Base-by-base conservation (phyloP, 805 yeast species). In the Candida palmyrensis region DNA sequence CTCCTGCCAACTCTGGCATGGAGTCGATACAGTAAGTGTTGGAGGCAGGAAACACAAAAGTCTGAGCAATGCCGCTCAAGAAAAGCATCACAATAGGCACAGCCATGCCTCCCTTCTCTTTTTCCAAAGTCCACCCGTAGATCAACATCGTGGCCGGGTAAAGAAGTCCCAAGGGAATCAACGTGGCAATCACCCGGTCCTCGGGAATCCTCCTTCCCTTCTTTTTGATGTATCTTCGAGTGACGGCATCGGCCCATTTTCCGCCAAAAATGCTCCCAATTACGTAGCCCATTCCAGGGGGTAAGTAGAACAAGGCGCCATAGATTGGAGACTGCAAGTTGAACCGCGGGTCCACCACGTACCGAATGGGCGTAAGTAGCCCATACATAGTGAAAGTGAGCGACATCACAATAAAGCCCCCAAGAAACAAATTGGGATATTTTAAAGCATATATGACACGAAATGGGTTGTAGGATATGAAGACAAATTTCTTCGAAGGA, bases 21-120 rank as follows among this genome's bases (percentile, higher is more conserved):
- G 74, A 66, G 43, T 76, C 82, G 17, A 75, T 73, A 52, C 79
- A 73, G 45, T 76, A 76, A 2, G 80, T 67, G 42, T 76, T 76
- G 25, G 71, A 45, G 12, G 72, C 62, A 1, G 81, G 78, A 43
- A 73, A 76, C 7, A 65, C 49, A 17, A 67, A 53, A 0, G 79
- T 71, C 45, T 76, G 81, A 0, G 71, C 71, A 29, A 72, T 36
- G 0, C 77, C 81, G 29, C 61, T 57, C 14, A 65, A 17, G 39
- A 73, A 73, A 65, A 75, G 53, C 37, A 63, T 54, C 2, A 75
- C 56, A 6, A 75, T 61, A 1, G 81, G 79, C 3, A 76, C 52
- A 0, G 76, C 73, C 61, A 68, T 66, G 1, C 81, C 80, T 13
- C 80, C 81, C 33, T 61, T 62, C 32, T 62, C 55, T 36, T 64